phyloP scores from a whole-genome alignment of 2,329 filamentous ascomycete species.

The Aspergillus awamori region DNA sequence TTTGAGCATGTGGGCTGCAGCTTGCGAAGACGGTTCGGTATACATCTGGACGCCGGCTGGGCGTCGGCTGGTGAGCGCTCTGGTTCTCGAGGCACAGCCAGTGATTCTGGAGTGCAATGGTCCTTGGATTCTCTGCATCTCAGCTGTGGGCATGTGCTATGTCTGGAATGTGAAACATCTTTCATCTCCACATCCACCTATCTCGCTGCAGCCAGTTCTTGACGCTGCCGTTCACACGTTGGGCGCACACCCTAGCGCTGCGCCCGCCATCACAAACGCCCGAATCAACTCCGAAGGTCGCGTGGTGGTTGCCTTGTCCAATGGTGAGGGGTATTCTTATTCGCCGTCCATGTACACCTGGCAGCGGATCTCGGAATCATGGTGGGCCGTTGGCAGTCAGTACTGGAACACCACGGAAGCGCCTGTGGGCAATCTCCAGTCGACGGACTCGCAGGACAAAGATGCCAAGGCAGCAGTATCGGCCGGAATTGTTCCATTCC shows the following conservation, averaged over 20 bases:
- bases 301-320: constrained; percentile 86
- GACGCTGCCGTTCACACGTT: constrained; percentile 82
- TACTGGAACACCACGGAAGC: constrained; percentile 99
- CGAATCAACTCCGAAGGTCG: constrained; percentile 86
- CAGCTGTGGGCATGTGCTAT: constrained; percentile 83
- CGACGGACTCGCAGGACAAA: constrained; percentile 64
- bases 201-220: constrained; percentile 84
- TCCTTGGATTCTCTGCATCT: constrained; percentile 87
- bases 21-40: constrained; percentile 87
- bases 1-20: constrained; percentile 86
- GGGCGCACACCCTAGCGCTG: constrained; percentile 74
- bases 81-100: constrained; percentile 87
- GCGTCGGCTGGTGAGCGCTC: constrained; percentile 77
- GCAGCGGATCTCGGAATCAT: constrained; percentile 94
- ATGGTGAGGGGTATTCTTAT: constrained; percentile 93
- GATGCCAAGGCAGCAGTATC: constrained; percentile 66
- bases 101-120: constrained; percentile 90
- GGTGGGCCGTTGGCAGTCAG: constrained; percentile 97
- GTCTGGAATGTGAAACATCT: constrained; percentile 91
- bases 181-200: constrained; percentile 81
- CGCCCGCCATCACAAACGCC: constrained; percentile 85
- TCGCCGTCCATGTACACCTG: constrained; percentile 82
- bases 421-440: constrained; percentile 77
- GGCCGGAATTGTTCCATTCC: constrained; percentile 86
- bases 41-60: constrained; percentile 93